phyloP scores from a whole-genome alignment of 2,329 filamentous ascomycete species.

The Diaporthe ampelina region DNA sequence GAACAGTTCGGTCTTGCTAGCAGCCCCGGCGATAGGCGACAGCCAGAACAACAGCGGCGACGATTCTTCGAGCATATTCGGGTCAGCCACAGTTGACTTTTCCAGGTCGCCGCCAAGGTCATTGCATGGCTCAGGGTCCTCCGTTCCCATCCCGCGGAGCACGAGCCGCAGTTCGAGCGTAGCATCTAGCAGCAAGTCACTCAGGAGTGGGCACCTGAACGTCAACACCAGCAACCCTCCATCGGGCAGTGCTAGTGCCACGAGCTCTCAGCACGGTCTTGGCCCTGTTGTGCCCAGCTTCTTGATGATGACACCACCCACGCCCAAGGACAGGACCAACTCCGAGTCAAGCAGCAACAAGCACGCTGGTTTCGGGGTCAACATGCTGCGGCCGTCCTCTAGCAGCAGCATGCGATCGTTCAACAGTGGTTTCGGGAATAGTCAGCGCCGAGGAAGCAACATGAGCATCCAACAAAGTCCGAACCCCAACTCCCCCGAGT shows the following conservation, averaged over 20 bases:
- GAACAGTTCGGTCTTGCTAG: conserved; percentile 78
- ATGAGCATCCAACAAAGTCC: conserved; percentile 30
- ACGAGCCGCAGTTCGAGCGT: conserved; percentile 68
- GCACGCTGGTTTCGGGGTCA: conserved; percentile 42
- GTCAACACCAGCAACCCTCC: conserved; percentile 34
- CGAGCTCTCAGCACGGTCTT: conserved; percentile 44
- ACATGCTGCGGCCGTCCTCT: conserved; percentile 44
- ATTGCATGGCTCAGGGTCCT: conserved; percentile 63
- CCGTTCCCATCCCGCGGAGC: conserved; percentile 59
- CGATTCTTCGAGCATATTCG: conserved; percentile 69
- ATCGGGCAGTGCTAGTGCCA: conserved; percentile 45
- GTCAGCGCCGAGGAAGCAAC: conserved; percentile 41
- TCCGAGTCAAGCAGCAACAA: conserved; percentile 40
- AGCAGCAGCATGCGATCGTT: conserved; percentile 45
- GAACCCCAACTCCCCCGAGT: conserved; percentile 32
- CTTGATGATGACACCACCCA: conserved; percentile 63
- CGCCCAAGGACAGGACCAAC: conserved; percentile 50
- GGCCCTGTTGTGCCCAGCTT: conserved; percentile 54
- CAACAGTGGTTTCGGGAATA: conserved; percentile 41
- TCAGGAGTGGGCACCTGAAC: conserved; percentile 47
- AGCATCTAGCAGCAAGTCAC: conserved; percentile 61
- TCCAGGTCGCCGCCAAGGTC: conserved; percentile 71
- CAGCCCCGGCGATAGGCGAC: conserved; percentile 57
- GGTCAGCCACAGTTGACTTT: conserved; percentile 68
- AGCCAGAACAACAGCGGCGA: conserved; percentile 64